A percentile compares a stretch with the other conserved stretches of the same genome.
phyloP scores from a whole-genome alignment of 2,329 filamentous ascomycete genomes.

The Fusarium coicis region DNA sequence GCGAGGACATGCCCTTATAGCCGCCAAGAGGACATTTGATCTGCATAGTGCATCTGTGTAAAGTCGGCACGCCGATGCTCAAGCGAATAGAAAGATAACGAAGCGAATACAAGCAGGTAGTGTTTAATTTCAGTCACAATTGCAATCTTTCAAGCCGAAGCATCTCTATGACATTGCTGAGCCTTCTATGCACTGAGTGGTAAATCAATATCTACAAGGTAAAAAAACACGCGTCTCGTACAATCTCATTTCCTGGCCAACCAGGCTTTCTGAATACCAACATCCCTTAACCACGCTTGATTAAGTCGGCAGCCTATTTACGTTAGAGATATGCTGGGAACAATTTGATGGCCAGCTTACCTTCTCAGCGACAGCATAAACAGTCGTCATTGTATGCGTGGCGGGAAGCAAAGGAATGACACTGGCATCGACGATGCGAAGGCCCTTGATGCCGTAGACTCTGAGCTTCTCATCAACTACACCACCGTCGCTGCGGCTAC shows the following conservation, averaged over 20 bases:
- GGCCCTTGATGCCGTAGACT: constrained; percentile 37
- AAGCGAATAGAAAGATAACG: neutral
- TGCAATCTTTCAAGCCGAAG: neutral
- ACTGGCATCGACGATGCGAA: constrained; percentile 52
- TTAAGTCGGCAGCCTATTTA: constrained; percentile 26
- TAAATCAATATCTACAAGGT: neutral
- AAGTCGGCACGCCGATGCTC: neutral
- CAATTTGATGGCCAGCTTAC: neutral
- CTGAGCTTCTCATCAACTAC: constrained; percentile 41
- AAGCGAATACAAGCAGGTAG: neutral
- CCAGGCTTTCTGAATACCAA: neutral
- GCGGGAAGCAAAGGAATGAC: constrained; percentile 43
- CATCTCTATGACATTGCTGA: neutral
- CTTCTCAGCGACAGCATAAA: constrained; percentile 46
- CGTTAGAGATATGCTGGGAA: neutral
- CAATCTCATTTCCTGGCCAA: neutral
- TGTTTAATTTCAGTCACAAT: neutral
- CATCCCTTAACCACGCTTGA: constrained; percentile 2
- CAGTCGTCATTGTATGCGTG: constrained; percentile 43
- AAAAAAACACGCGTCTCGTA: no score
- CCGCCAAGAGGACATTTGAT: neutral
- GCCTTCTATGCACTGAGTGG: neutral
- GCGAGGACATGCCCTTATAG: neutral
- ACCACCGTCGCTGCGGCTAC: constrained; percentile 55
- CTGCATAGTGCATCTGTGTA: neutral